Evolutionary conservation across 257 asterid species (phyloP).

Genomic region (Solanum piurae): DNA sequence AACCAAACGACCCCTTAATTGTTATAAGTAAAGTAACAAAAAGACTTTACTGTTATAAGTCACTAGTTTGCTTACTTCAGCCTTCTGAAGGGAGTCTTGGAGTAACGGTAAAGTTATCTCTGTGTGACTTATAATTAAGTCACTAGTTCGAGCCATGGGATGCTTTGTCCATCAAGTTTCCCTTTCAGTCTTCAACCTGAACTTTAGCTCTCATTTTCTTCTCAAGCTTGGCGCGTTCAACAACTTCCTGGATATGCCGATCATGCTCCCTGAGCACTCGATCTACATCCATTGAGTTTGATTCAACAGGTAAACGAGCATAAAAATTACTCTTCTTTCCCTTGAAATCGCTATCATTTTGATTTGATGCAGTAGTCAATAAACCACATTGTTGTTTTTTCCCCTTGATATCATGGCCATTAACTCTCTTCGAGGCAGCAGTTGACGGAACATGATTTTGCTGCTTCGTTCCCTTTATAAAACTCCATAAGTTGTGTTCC

Average conservation of each 20-base stretch:
- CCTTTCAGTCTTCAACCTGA: background rate
- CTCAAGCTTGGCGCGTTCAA: background rate
- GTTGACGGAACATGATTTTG: no score
- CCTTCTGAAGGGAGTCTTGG: background rate
- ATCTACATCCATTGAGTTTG: background rate
- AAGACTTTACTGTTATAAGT: no score
- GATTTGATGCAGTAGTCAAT: background rate
- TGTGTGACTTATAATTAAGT: no score
- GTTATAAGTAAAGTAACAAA: no score
- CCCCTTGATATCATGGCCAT: no score
- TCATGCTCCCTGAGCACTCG: background rate
- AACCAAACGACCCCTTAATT: no score
- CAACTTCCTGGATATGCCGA: background rate
- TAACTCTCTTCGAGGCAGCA: no score
- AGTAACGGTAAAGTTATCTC: no score
- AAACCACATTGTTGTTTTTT: background rate
- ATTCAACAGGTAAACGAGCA: background rate
- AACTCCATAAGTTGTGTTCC: no score
- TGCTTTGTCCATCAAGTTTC: no score
- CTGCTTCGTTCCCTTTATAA: no score
- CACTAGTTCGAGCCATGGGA: no score
- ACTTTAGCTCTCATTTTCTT: background rate
- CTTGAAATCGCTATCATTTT: background rate
- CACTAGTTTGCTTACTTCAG: background rate
- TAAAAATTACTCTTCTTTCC: background rate